phyloP scores from a whole-genome alignment of 1,139 yeast genomes.

The Taphrina populina region DNA sequence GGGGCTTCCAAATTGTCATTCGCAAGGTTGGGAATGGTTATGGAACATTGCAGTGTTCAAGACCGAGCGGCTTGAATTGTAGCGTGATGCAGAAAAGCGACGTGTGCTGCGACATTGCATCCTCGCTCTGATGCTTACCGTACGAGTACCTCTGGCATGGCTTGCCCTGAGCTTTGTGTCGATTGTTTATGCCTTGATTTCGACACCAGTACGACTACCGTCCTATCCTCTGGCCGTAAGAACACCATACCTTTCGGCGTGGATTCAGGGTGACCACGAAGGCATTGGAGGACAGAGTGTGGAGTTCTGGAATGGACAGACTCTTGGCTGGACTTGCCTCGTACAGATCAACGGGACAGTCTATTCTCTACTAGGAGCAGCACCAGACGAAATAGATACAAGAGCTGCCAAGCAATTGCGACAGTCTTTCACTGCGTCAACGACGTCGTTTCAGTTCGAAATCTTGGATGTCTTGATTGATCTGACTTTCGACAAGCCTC shows the following conservation, averaged over 20 bases:
- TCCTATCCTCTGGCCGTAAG: slow-evolving; percentile 13
- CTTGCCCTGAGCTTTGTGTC: too few species aligned
- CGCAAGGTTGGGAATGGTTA: too few species aligned
- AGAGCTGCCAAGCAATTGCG: slow-evolving; percentile 2
- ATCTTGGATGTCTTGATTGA: background rate
- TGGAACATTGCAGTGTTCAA: too few species aligned
- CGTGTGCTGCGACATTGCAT: too few species aligned
- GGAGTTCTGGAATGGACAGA: slow-evolving; percentile 25
- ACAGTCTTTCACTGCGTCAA: slow-evolving; percentile 1
- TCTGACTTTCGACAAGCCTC: slow-evolving; percentile 8
- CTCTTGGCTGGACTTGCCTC: slow-evolving; percentile 15
- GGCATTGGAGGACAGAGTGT: slow-evolving; percentile 6
- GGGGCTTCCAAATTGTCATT: too few species aligned
- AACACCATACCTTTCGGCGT: slow-evolving; percentile 12
- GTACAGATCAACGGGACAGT: background rate
- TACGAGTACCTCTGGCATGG: too few species aligned
- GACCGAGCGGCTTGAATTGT: too few species aligned
- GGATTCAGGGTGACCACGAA: slow-evolving; percentile 15
- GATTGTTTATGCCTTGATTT: background rate
- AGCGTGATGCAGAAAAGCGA: too few species aligned
- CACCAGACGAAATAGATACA: background rate
- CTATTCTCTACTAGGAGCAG: slow-evolving; percentile 10
- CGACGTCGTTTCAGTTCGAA: background rate
- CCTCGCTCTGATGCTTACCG: too few species aligned
- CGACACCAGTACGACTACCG: slow-evolving; percentile 3